Percentiles rank a stretch among this genome's conserved stretches.
Evolutionary conservation across 2,329 filamentous ascomycete genomes (phyloP).

Genomic region (Ciborinia camelliae): DNA sequence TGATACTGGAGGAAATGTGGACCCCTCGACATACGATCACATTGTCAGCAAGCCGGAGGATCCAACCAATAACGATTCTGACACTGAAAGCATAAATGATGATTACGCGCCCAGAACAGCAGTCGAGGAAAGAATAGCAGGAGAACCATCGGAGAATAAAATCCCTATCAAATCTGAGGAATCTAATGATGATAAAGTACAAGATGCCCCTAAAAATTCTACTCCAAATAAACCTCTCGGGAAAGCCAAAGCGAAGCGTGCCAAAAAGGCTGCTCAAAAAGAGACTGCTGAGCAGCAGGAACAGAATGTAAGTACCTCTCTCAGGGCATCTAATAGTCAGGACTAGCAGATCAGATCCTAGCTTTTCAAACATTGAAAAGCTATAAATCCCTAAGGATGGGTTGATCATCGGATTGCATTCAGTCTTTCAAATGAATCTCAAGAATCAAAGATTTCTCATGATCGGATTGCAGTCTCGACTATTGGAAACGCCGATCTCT

Average conservation of each 20-base stretch:
- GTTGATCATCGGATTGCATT: neutral
- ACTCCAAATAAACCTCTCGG: conserved; percentile 40
- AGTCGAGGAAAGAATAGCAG: conserved; percentile 24
- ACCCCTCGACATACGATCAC: neutral
- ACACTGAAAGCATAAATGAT: conserved; percentile 29
- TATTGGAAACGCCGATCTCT: neutral
- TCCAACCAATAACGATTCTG: conserved; percentile 4
- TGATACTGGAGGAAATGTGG: neutral
- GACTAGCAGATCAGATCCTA: neutral
- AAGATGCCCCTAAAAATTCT: conserved; percentile 4
- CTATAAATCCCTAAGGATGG: neutral
- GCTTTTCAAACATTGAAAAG: neutral
- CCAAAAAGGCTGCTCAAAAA: conserved; percentile 40
- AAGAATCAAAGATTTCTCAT: neutral
- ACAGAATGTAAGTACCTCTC: conserved; percentile 24
- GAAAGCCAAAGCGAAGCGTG: conserved; percentile 52
- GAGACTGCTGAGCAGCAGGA: conserved; percentile 18
- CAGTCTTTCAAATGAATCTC: neutral
- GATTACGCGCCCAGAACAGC: conserved; percentile 37
- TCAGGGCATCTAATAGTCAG: neutral
- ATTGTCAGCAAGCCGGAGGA: neutral
- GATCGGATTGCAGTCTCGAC: neutral
- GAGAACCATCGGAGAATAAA: neutral
- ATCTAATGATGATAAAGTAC: conserved; percentile 15
- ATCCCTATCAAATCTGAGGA: neutral